These are phyloP conservation scores for Paramecium bursaria DNA, from an alignment of 73 alveolate genomes.

Conservation along the genomic window DNA sequence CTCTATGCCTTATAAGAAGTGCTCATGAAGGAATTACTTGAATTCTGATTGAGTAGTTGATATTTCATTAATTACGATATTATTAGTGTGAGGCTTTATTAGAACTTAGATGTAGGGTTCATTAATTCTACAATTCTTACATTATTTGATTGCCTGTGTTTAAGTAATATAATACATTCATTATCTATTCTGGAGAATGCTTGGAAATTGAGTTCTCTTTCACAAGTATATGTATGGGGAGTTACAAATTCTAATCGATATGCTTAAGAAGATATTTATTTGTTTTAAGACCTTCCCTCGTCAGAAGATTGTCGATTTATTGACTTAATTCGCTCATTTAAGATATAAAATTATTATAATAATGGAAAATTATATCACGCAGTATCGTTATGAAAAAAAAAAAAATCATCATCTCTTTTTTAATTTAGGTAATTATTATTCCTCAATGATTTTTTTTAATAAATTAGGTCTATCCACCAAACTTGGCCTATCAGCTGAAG, in stretches of 20 bases:
- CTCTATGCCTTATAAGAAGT: conserved; percentile 17
- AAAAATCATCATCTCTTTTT: too few species aligned
- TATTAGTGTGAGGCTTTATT: conserved; percentile 46
- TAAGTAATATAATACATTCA: not conserved
- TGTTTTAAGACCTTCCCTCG: conserved; percentile 30
- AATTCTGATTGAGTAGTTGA: conserved; percentile 29
- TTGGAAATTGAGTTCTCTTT: conserved; percentile 42
- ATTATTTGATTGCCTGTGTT: conserved; percentile 30
- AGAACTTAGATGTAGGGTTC: conserved; percentile 33
- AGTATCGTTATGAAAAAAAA: too few species aligned
- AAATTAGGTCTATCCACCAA: conserved; percentile 50
- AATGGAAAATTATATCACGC: too few species aligned
- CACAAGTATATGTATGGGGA: conserved; percentile 13
- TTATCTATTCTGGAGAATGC: conserved; percentile 12
- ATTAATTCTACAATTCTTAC: conserved; percentile 35
- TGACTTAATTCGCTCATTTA: conserved; percentile 45
- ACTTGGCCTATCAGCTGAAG: conserved; percentile 56
- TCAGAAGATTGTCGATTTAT: conserved; percentile 39
- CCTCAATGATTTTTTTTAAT: conserved; percentile 41
- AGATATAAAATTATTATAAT: too few species aligned
- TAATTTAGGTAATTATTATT: conserved; percentile 48
- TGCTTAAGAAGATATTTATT: conserved; percentile 43
- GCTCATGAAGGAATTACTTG: conserved; percentile 13
- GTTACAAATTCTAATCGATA: conserved; percentile 36
- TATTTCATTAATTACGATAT: conserved; percentile 35